Conservation (phyloP, 176 grass and related monocot genomes). For the Oryza brachyantha region DNA sequence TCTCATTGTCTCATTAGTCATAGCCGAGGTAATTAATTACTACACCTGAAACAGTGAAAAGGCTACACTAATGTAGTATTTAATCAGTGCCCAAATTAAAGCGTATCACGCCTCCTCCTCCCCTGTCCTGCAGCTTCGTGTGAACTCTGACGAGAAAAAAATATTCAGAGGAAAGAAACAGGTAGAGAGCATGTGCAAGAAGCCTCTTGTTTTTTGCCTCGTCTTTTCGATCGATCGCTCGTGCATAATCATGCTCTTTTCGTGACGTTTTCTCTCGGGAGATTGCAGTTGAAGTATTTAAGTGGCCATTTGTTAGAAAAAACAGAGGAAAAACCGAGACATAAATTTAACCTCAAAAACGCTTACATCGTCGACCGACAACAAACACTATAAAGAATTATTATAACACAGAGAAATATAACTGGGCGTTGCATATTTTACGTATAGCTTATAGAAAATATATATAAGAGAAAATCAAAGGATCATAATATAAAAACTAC, state of each 20-base stretch:
- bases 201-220: background rate
- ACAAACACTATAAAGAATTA: no score
- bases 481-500: no score
- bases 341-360: no score
- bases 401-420: no score
- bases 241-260: conserved; percentile 1
- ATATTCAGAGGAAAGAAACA: background rate
- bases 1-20: background rate
- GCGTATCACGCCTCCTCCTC: conserved; percentile 7
- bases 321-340: no score
- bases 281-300: background rate
- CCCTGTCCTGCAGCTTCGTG: background rate
- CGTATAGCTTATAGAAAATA: no score
- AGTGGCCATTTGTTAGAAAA: no score
- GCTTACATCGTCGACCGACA: no score
- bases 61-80: background rate
- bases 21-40: background rate
- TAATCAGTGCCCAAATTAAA: background rate
- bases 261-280: background rate
- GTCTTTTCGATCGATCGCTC: background rate
- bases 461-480: no score
- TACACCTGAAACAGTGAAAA: conserved; percentile 1
- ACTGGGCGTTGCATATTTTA: no score
- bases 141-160: conserved; percentile 4
- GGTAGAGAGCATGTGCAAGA: background rate